Evolutionary conservation across 345 rosid species (phyloP).

Genomic region (Pugionium dolabratum): DNA sequence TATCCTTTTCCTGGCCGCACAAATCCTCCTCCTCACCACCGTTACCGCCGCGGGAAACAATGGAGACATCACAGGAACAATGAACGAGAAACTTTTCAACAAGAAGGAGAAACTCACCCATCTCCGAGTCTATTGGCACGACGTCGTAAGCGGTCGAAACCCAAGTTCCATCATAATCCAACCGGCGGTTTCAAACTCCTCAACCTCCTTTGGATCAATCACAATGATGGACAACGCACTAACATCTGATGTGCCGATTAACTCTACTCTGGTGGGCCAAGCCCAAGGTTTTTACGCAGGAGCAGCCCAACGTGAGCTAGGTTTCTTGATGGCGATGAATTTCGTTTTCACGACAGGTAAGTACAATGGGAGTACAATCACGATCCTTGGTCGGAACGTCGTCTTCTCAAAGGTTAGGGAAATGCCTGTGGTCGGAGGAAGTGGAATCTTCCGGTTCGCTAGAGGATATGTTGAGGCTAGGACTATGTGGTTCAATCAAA

Average conservation of each 20-base stretch:
- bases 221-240: slow-evolving; percentile 43
- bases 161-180: slow-evolving; percentile 35
- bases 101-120: slow-evolving; percentile 45
- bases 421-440: slow-evolving; percentile 61
- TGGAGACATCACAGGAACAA: slow-evolving; percentile 8
- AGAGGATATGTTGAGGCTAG: slow-evolving; percentile 53
- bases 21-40: slow-evolving; percentile 14
- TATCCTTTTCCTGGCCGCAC: slow-evolving; percentile 3
- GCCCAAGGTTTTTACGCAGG: slow-evolving; percentile 47
- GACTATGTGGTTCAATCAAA: slow-evolving; percentile 28
- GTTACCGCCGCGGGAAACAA: neutral
- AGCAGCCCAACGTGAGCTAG: slow-evolving; percentile 40
- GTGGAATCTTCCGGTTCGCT: slow-evolving; percentile 57
- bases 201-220: slow-evolving; percentile 30
- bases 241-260: slow-evolving; percentile 32
- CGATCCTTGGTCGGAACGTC: slow-evolving; percentile 45
- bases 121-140: slow-evolving; percentile 53
- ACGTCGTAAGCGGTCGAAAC: slow-evolving; percentile 36
- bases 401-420: slow-evolving; percentile 43
- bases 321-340: slow-evolving; percentile 45
- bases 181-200: slow-evolving; percentile 27
- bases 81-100: neutral
- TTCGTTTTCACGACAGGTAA: slow-evolving; percentile 44
- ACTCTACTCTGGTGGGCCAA: slow-evolving; percentile 36
- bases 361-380: slow-evolving; percentile 45